A percentile compares a stretch with the other conserved stretches of the same genome.
These are phyloP conservation scores for Scheffersomyces illinoinensis DNA, from an alignment of 1,139 yeast genomes.

Conservation along the genomic window DNA sequence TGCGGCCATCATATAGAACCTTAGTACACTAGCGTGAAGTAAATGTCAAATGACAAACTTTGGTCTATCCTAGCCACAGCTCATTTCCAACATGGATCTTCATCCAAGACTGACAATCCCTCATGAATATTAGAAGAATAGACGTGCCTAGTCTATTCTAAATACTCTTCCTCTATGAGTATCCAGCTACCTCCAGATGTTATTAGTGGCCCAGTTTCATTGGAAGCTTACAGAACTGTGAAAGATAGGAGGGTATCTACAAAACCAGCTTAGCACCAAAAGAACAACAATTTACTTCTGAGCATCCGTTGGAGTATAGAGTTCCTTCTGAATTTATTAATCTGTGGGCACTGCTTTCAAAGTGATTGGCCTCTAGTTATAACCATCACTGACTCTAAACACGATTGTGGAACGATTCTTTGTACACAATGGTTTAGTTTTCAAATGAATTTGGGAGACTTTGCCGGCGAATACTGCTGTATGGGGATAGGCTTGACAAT, in stretches of 20 bases:
- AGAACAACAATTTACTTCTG: not conserved
- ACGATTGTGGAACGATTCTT: not conserved
- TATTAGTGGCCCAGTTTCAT: not conserved
- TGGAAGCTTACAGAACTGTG: not conserved
- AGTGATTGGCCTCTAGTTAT: not conserved
- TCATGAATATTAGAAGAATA: not conserved
- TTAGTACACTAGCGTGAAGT: not conserved
- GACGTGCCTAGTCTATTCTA: not conserved
- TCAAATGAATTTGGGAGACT: not conserved
- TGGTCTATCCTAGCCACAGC: not conserved
- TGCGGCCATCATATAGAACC: not conserved
- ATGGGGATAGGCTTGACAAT: not conserved
- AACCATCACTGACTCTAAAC: not conserved
- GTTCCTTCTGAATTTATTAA: not conserved
- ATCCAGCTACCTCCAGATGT: not conserved
- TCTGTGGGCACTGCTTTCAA: not conserved
- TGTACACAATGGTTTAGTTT: not conserved
- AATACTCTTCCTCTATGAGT: not conserved
- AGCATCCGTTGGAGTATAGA: not conserved
- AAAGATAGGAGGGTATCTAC: not conserved
- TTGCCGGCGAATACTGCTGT: not conserved
- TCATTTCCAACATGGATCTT: not conserved
- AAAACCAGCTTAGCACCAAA: not conserved
- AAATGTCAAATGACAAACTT: not conserved
- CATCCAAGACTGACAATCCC: not conserved